These are phyloP conservation scores for Omphalea diandra DNA, from an alignment of 441 rosid genomes.

Conservation along the genomic window DNA sequence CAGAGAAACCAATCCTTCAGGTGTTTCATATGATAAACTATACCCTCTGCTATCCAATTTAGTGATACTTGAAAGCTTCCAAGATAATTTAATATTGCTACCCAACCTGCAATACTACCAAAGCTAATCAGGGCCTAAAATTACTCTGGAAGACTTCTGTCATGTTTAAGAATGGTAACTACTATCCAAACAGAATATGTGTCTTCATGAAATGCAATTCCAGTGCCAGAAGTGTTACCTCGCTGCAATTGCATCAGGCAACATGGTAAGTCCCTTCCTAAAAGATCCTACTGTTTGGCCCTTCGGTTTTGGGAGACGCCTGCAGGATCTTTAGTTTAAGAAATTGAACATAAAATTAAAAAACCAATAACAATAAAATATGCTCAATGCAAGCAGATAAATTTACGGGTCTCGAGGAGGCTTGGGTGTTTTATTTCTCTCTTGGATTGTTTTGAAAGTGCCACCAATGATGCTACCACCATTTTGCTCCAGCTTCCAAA, in stretches of 20 bases:
- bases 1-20: slow-evolving; percentile 71
- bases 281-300: slow-evolving; percentile 94
- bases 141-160: not conserved
- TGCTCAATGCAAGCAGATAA: slow-evolving; percentile 17
- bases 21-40: slow-evolving; percentile 81
- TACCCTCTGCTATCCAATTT: slow-evolving; percentile 58
- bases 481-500: slow-evolving; percentile 88
- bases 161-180: slow-evolving; percentile 6
- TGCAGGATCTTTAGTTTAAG: slow-evolving; percentile 32
- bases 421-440: slow-evolving; percentile 60
- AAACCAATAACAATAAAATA: slow-evolving; percentile 11
- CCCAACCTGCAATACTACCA: slow-evolving; percentile 60
- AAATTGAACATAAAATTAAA: slow-evolving; percentile 12
- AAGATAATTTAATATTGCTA: slow-evolving; percentile 63
- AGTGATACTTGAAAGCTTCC: slow-evolving; percentile 70
- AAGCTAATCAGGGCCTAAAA: slow-evolving; percentile 20
- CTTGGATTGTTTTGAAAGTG: slow-evolving; percentile 77
- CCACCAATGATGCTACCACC: slow-evolving; percentile 92
- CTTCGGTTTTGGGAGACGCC: slow-evolving; percentile 79
- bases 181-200: not conserved
- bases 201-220: slow-evolving; percentile 2
- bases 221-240: slow-evolving; percentile 39
- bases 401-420: slow-evolving; percentile 49
- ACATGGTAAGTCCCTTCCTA: slow-evolving; percentile 71
- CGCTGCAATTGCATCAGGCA: slow-evolving; percentile 77